Conservation (phyloP, 768 basidiomycete species). For the Auriscalpium microsporum region DNA sequence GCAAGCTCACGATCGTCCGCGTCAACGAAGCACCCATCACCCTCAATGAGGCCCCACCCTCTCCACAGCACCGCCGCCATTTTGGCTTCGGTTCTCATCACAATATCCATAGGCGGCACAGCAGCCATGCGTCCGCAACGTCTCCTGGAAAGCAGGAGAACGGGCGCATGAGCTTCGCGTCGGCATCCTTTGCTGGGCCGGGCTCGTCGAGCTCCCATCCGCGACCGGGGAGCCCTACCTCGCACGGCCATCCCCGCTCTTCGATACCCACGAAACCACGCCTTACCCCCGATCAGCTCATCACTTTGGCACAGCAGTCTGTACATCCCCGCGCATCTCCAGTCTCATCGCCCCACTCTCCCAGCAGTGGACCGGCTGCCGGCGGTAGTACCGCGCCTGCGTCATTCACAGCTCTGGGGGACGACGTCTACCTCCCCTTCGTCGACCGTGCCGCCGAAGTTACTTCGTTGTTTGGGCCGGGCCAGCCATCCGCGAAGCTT, state of each 20-base stretch:
- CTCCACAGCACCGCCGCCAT: constrained; percentile 20
- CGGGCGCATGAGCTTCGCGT: constrained; percentile 51
- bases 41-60: constrained; percentile 30
- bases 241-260: constrained; percentile 34
- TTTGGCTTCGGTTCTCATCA: constrained; percentile 20
- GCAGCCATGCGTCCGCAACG: constrained; percentile 22
- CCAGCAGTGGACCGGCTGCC: constrained; percentile 11
- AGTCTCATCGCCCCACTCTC: constrained; percentile 13
- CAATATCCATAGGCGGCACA: constrained; percentile 20
- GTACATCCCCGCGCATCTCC: constrained; percentile 33
- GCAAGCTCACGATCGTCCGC: constrained; percentile 68
- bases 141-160: constrained; percentile 22
- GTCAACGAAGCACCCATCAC: constrained; percentile 30
- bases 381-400: constrained; percentile 31
- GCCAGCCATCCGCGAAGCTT: constrained; percentile 58
- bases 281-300: constrained; percentile 64
- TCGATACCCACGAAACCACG: constrained; percentile 29
- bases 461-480: constrained; percentile 45
- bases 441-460: constrained; percentile 79
- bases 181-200: constrained; percentile 44
- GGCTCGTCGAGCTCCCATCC: constrained; percentile 14
- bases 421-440: constrained; percentile 78
- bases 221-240: constrained; percentile 25
- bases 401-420: constrained; percentile 67
- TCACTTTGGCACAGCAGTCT: constrained; percentile 62